Conservation (phyloP, 164 flowering plant genomes). For the Brasenia schreberi region DNA sequence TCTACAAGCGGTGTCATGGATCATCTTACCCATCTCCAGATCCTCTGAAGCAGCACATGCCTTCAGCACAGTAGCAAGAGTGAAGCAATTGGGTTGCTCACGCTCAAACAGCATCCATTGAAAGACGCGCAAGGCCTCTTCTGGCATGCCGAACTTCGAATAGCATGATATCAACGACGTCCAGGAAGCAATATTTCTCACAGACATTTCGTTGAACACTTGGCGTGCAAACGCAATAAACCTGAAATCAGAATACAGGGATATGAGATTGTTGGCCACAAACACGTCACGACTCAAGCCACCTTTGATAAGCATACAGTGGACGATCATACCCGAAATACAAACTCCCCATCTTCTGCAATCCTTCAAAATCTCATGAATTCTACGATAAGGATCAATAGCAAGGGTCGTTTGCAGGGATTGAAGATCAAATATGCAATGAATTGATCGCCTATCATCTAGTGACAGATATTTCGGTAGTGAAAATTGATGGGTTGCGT, state of each 20-base stretch:
- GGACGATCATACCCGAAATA: slow-evolving; percentile 4
- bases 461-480: background rate
- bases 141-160: slow-evolving; percentile 9
- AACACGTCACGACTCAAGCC: slow-evolving; percentile 9
- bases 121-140: slow-evolving; percentile 10
- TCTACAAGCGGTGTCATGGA: slow-evolving; percentile 8
- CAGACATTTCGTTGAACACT: slow-evolving; percentile 14
- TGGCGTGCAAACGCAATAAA: slow-evolving; percentile 5
- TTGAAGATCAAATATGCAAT: background rate
- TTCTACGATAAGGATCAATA: background rate
- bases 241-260: slow-evolving; percentile 11
- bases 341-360: background rate
- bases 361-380: background rate
- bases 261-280: slow-evolving; percentile 13
- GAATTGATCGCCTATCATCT: background rate
- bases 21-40: slow-evolving; percentile 14
- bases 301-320: slow-evolving; percentile 10
- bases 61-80: slow-evolving; percentile 15
- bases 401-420: background rate
- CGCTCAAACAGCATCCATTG: slow-evolving; percentile 5
- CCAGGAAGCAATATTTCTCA: slow-evolving; percentile 22
- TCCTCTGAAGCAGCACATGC: slow-evolving; percentile 14
- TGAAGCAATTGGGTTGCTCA: slow-evolving; percentile 14
- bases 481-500: background rate
- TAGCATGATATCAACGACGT: slow-evolving; percentile 17